phyloP scores from a whole-genome alignment of 345 rosid species.

The Populus nigra region DNA sequence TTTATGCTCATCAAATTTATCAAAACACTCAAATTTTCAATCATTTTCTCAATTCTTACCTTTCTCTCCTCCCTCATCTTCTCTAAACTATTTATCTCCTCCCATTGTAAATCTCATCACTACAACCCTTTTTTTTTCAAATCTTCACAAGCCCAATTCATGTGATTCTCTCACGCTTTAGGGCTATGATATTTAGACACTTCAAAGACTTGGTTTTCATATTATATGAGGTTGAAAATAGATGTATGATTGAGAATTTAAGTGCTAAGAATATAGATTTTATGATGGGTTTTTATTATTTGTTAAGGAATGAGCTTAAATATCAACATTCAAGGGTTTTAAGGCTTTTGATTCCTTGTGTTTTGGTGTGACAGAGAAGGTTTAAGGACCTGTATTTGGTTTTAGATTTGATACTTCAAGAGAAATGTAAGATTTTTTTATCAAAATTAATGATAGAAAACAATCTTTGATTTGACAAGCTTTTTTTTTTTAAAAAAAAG shows the following conservation, averaged over 20 bases:
- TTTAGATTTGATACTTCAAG: no score
- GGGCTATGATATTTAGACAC: slow-evolving; percentile 36
- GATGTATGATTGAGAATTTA: slow-evolving; percentile 46
- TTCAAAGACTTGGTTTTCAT: slow-evolving; percentile 34
- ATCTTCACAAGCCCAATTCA: slow-evolving; percentile 22
- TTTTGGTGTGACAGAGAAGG: no score
- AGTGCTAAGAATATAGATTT: slow-evolving; percentile 41
- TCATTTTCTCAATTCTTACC: neutral
- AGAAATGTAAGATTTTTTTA: no score
- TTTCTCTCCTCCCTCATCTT: neutral
- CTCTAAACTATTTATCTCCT: slow-evolving; percentile 1
- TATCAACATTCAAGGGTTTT: slow-evolving; percentile 31
- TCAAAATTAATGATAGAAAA: no score
- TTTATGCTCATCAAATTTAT: slow-evolving; percentile 10
- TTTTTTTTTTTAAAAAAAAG: neutral
- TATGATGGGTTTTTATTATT: slow-evolving; percentile 47
- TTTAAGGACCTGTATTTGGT: no score
- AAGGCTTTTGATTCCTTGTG: no score
- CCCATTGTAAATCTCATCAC: neutral
- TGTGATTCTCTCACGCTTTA: slow-evolving; percentile 36
- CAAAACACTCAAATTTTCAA: neutral
- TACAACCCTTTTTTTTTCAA: no score
- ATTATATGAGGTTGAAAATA: slow-evolving; percentile 40
- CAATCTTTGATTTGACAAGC: no score
- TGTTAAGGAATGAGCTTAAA: slow-evolving; percentile 44